Percentiles rank a stretch among this genome's conserved stretches.
These are phyloP conservation scores for Myxozyma udenii DNA, from an alignment of 805 yeast species.

Conservation along the genomic window DNA sequence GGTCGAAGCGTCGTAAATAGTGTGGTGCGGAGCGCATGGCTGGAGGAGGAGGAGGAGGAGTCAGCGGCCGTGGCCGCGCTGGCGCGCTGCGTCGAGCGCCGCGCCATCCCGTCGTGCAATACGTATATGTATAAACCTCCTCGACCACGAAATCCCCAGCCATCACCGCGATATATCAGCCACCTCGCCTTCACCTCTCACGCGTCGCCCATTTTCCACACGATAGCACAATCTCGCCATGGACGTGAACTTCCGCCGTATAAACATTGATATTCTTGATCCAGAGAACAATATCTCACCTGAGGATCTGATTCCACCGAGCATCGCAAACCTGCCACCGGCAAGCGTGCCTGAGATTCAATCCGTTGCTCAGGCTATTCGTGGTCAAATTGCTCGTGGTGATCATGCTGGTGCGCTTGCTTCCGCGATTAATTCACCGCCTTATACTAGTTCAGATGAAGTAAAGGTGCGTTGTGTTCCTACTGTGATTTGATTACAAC, in stretches of 20 bases:
- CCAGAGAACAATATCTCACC: constrained; percentile 65
- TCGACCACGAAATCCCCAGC: too few relatives aligned
- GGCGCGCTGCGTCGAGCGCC: too few relatives aligned
- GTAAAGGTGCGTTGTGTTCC: constrained; percentile 43
- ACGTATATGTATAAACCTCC: too few relatives aligned
- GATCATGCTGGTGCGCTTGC: constrained; percentile 65
- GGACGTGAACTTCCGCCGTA: constrained; percentile 60
- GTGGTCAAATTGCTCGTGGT: constrained; percentile 66
- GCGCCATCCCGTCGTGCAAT: too few relatives aligned
- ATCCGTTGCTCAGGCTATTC: constrained; percentile 39
- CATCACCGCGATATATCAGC: too few relatives aligned
- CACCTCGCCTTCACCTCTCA: too few relatives aligned
- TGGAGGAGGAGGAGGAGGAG: too few relatives aligned
- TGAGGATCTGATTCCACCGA: constrained; percentile 61
- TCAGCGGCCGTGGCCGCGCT: too few relatives aligned
- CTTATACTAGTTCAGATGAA: constrained; percentile 69
- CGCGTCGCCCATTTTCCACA: too few relatives aligned
- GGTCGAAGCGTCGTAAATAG: too few relatives aligned
- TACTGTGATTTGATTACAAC: background rate
- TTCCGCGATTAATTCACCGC: constrained; percentile 66
- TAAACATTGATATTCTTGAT: constrained; percentile 87
- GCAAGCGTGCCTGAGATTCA: constrained; percentile 56
- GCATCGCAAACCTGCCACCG: constrained; percentile 39
- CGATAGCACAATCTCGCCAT: too few relatives aligned
- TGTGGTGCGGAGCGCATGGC: background rate